These are phyloP conservation scores for Aureobasidium sp. DNA, from an alignment of 2,329 filamentous ascomycete species.

Conservation along the genomic window DNA sequence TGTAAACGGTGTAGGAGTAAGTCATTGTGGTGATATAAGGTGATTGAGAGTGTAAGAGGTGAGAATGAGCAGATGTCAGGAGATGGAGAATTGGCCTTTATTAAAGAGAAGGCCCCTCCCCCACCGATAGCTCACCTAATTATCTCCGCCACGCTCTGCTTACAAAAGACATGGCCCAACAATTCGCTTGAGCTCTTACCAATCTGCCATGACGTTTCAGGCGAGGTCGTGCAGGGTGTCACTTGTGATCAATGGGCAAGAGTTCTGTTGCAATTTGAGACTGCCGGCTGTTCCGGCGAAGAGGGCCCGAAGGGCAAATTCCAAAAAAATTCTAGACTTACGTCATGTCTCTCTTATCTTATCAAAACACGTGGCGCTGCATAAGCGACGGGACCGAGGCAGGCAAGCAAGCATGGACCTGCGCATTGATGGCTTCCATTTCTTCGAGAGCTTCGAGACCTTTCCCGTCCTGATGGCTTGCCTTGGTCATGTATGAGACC, in stretches of 20 bases:
- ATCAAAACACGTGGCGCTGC: not conserved
- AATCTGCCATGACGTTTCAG: conserved; percentile 11
- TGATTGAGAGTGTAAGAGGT: not conserved
- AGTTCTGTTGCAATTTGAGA: not conserved
- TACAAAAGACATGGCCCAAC: conserved; percentile 11
- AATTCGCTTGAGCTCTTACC: not conserved
- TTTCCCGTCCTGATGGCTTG: not conserved
- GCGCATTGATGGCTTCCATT: not conserved
- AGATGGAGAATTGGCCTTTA: conserved; percentile 7
- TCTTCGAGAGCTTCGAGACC: not conserved
- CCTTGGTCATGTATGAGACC: not conserved
- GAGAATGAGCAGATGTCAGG: not conserved
- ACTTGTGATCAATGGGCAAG: not conserved
- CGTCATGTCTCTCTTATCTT: conserved; percentile 12
- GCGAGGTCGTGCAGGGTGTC: not conserved
- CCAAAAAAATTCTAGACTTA: not conserved
- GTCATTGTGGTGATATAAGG: conserved; percentile 23
- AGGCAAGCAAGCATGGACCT: not conserved
- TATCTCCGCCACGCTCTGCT: conserved; percentile 5
- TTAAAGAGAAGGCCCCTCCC: not conserved
- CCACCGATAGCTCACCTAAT: not conserved
- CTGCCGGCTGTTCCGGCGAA: not conserved
- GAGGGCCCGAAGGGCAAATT: not conserved
- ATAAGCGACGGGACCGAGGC: not conserved
- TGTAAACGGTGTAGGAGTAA: conserved; percentile 54